A percentile compares a stretch with the other conserved stretches of the same genome.
Evolutionary conservation across 306 rosid genomes (phyloP).

Genomic region (Oxytropis ochrocephala): DNA sequence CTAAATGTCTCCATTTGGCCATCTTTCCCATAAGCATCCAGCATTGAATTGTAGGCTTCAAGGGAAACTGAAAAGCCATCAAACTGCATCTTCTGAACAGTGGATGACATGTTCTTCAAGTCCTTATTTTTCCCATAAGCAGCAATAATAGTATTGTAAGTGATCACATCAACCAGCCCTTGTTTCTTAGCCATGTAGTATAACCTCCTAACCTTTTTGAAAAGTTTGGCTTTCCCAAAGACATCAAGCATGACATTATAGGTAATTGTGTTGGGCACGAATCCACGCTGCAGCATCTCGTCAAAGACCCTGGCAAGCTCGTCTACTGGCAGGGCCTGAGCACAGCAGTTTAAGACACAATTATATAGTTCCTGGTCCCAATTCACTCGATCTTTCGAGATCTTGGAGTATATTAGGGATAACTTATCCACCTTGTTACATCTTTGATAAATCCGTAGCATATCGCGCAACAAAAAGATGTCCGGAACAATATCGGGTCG

Average conservation of each 20-base stretch:
- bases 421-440: constrained; percentile 57
- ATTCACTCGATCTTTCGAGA: constrained; percentile 45
- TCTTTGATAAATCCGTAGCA: constrained; percentile 73
- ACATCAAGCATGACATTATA: constrained; percentile 71
- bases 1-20: constrained; percentile 64
- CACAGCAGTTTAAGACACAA: constrained; percentile 74
- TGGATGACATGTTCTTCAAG: constrained; percentile 62
- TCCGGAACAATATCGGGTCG: constrained; percentile 64
- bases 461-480: constrained; percentile 52
- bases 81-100: constrained; percentile 58
- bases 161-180: constrained; percentile 64
- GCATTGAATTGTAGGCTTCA: constrained; percentile 82
- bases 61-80: constrained; percentile 86
- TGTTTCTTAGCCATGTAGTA: constrained; percentile 70
- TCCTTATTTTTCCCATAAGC: constrained; percentile 67
- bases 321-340: constrained; percentile 76
- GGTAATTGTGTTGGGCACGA: constrained; percentile 60
- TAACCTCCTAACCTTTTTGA: constrained; percentile 61
- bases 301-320: constrained; percentile 80
- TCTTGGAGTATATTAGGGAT: constrained; percentile 52
- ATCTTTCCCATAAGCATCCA: constrained; percentile 88
- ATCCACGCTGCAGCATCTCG: constrained; percentile 71
- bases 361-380: constrained; percentile 86
- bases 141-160: constrained; percentile 84
- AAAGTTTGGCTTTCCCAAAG: constrained; percentile 78